phyloP scores from a whole-genome alignment of 2,329 filamentous ascomycete species.

The Pseudogymnoascus pannorum region DNA sequence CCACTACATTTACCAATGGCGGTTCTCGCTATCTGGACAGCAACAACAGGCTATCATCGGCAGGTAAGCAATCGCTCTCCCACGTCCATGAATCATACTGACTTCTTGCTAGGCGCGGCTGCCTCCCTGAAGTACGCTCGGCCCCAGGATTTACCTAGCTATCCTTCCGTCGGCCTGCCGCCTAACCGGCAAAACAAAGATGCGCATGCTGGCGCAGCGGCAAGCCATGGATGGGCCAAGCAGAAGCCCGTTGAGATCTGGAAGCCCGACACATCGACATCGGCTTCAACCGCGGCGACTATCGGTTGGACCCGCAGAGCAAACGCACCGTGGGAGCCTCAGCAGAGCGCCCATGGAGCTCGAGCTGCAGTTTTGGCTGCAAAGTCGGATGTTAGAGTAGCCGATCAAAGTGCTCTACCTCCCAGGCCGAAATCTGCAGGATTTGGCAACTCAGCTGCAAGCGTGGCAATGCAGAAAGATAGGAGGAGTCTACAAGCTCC shows the following conservation, averaged over 20 bases:
- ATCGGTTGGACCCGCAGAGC: conserved; percentile 52
- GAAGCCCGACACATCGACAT: conserved; percentile 55
- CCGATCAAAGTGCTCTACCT: not conserved
- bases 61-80: conserved; percentile 36
- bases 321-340: conserved; percentile 51
- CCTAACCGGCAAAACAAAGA: conserved; percentile 32
- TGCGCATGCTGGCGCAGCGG: conserved; percentile 65
- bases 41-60: conserved; percentile 49
- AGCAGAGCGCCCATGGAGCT: conserved; percentile 57
- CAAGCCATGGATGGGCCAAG: conserved; percentile 64
- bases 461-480: conserved; percentile 54
- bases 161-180: conserved; percentile 55
- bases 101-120: conserved; percentile 42
- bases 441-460: conserved; percentile 61
- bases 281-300: conserved; percentile 52
- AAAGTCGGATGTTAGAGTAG: conserved; percentile 32
- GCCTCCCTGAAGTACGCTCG: conserved; percentile 63
- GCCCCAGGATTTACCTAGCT: conserved; percentile 67
- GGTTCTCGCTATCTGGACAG: conserved; percentile 35
- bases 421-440: conserved; percentile 9
- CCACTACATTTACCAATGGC: conserved; percentile 21
- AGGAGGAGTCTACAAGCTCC: conserved; percentile 32
- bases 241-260: conserved; percentile 58
- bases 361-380: conserved; percentile 67
- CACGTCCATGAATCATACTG: conserved; percentile 15